Evolutionary conservation across 2,329 filamentous ascomycete species (phyloP), one percentile per base, ranked within the genome.

Genomic region (Aspergillus ibericus): DNA sequence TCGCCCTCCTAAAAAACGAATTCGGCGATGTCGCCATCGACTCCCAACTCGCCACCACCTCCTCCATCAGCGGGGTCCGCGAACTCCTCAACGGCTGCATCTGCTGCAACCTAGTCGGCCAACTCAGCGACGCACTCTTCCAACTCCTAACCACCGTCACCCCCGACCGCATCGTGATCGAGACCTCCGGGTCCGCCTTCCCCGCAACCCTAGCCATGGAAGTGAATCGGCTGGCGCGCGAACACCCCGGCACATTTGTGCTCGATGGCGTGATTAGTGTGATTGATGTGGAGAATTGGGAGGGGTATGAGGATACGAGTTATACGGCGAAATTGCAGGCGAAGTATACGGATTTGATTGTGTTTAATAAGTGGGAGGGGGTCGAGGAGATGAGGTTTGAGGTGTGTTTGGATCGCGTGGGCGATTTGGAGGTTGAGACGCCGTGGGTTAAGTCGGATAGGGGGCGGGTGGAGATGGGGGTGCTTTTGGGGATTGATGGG

Each of bases 11-110:
- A 56, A 99, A 99, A 76, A 99, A 99, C 78, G 95, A 99, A 79
- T 98, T 97, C 75, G 95, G 95, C 72, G 93, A 98, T 74, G 79
- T 99, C 42, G 93, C 92, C 35, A 84, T 99, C 72, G 95, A 99
- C 81, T 95, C 91, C 1, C 91, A 96, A 74, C 88, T 99, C 29
- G 93, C 95, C 15, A 83, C 89, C 0, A 89, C 89, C 13, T 86
- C 86, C 51, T 88, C 93, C 62, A 92, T 99, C 66, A 89, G 91
- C 0, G 93, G 92, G 56, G 93, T 96, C 4, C 90, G 90, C 68
- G 95, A 99, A 77, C 84, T 99, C 1, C 88, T 99, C 55, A 96
- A 96, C 74, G 95, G 93, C 65, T 98, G 95, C 79, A 98, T 99
- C 77, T 99, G 95, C 84, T 99, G 95, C 81, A 98, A 98, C 74